Base-by-base conservation (phyloP, 2,329 filamentous ascomycete genomes). In the Zopfia rhizophila region DNA sequence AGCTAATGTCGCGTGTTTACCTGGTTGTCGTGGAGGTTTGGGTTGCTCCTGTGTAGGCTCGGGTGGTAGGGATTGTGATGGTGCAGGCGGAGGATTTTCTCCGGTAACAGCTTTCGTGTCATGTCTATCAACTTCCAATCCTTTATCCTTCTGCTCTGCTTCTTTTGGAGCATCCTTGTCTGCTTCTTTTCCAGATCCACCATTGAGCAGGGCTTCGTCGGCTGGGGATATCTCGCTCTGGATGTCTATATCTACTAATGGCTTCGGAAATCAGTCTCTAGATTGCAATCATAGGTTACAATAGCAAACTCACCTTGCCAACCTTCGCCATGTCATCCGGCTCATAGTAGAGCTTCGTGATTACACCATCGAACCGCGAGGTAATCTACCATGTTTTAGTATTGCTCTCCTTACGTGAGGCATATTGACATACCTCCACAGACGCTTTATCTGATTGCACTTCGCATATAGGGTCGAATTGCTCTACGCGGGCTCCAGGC, bases 391-490 rank as follows among this genome's bases (percentile, higher is more conserved):
- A 43, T 50, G n/a, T 21, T 3, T 62, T 39, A 56, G 58, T 25
- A 43, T 27, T 11, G 27, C 16, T 7, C 12, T 14, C 21, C 8
- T 21, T 25, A n/a, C 13, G 19, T 25, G 7, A 12, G 13, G 21
- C 4, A 5, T 18, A 8, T 28, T 7, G 10, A 5, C 30, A 10
- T 67, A 83, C 81, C 72, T 84, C 81, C 36, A 82, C 81, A 38
- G 82, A 81, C 17, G 94, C 94, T 74, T 99, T 99, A 77, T 99
- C 94, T 64, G 92, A 97, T 72, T 97, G 94, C 31, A 99, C 95
- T 76, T 99, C 94, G 75, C 94, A 99, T 33, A 99, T 82, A 49
- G 93, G 94, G 61, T 95, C 94, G 82, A 96, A 99, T 77, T 99
- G 93, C 77, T 99, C 92, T 61, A 99, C 92, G 46, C 89, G 87